Conservation (phyloP, 179 eudicot species). For the Silene noctiflora region DNA sequence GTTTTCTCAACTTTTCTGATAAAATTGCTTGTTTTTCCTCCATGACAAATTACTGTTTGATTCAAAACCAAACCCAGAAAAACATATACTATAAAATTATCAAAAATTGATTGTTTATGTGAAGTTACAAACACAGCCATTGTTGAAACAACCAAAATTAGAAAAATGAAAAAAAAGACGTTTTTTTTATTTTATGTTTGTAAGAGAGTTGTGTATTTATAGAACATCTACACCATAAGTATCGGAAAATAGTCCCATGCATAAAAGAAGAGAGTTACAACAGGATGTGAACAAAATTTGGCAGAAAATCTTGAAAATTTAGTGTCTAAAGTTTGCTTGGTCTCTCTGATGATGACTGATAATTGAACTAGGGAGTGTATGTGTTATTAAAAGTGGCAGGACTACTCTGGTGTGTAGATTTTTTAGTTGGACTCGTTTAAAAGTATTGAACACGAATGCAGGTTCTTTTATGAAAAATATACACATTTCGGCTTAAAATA, state of each 20-base stretch:
- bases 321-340: neutral
- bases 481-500: too few relatives aligned
- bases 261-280: neutral
- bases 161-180: neutral
- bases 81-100: neutral
- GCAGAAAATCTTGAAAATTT: neutral
- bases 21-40: conserved; percentile 29
- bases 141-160: neutral
- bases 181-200: neutral
- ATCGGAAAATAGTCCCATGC: neutral
- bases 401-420: too few relatives aligned
- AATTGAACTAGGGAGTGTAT: too few relatives aligned
- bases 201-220: conserved; percentile 8
- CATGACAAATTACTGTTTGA: conserved; percentile 20
- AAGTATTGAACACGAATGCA: too few relatives aligned
- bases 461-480: too few relatives aligned
- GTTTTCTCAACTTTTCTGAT: conserved; percentile 23
- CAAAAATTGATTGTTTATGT: neutral
- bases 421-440: too few relatives aligned
- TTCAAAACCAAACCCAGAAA: conserved; percentile 25
- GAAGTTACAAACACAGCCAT: conserved; percentile 6
- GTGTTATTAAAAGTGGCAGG: too few relatives aligned
- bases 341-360: neutral
- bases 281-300: neutral
- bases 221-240: neutral